Conservation (phyloP, 768 basidiomycete species). For the Kwoniella bestiolae region DNA sequence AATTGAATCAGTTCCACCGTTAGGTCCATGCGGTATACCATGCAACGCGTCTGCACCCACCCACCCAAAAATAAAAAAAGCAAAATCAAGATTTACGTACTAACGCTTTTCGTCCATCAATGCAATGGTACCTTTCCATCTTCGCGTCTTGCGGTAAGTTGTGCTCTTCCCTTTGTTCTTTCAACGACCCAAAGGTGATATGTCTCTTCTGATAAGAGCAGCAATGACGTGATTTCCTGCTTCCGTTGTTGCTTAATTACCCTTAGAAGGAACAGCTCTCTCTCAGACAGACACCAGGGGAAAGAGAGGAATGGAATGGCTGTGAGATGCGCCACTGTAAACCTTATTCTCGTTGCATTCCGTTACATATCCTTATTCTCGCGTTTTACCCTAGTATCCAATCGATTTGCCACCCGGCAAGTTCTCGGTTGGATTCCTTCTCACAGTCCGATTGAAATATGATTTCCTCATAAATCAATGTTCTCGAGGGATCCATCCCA, state of each 20-base stretch:
- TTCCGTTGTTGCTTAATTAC: not conserved
- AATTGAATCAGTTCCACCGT: not conserved
- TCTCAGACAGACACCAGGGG: not conserved
- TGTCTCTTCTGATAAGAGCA: not conserved
- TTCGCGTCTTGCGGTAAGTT: not conserved
- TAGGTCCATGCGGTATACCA: not conserved
- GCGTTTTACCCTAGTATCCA: slow-evolving; percentile 13
- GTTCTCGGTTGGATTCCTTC: no score
- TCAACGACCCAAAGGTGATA: not conserved
- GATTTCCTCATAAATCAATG: slow-evolving; percentile 4
- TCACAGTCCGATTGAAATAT: not conserved
- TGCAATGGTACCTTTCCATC: not conserved
- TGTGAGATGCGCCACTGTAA: not conserved
- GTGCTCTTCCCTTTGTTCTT: not conserved
- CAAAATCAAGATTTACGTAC: slow-evolving; percentile 11
- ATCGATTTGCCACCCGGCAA: not conserved
- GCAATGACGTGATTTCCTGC: not conserved
- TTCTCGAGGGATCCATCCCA: not conserved
- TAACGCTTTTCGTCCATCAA: slow-evolving; percentile 13
- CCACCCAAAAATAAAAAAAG: not conserved
- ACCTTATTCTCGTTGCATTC: not conserved
- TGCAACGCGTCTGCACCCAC: no score
- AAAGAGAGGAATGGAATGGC: not conserved
- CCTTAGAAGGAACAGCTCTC: not conserved
- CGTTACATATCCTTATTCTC: slow-evolving; percentile 13